Percentiles rank a stretch among this genome's conserved stretches.
Conservation (phyloP, 805 yeast genomes). For the Wickerhamiella azymoides region DNA sequence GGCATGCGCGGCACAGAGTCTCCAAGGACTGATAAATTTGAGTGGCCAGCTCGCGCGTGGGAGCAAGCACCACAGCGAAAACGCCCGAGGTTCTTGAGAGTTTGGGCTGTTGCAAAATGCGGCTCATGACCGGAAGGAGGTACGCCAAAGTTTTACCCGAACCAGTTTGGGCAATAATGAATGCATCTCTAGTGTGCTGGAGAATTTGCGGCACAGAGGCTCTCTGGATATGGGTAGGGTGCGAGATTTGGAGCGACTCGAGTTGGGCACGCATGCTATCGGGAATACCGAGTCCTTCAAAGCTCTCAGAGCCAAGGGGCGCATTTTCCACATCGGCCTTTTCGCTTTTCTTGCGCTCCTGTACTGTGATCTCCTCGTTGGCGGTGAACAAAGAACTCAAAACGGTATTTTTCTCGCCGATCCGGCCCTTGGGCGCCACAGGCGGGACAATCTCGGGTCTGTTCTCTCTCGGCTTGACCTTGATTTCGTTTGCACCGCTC, state of each 20-base stretch:
- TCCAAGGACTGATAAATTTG: constrained; percentile 80
- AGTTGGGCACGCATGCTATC: constrained; percentile 41
- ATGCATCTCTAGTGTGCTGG: constrained; percentile 43
- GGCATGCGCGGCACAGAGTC: constrained; percentile 58
- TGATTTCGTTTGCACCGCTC: background rate
- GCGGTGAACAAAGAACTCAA: constrained; percentile 79
- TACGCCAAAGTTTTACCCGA: constrained; percentile 93
- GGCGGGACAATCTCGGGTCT: background rate
- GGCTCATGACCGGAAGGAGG: constrained; percentile 65
- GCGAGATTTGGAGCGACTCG: constrained; percentile 34
- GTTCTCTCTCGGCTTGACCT: background rate
- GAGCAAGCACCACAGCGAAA: constrained; percentile 78
- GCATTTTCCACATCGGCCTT: constrained; percentile 63
- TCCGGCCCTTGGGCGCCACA: background rate
- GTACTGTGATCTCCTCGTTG: constrained; percentile 36
- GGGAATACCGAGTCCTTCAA: constrained; percentile 57
- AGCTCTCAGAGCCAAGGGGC: constrained; percentile 57
- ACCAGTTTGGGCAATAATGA: constrained; percentile 95
- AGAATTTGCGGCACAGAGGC: constrained; percentile 55
- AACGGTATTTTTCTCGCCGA: constrained; percentile 34
- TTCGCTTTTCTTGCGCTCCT: constrained; percentile 12
- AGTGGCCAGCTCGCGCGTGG: constrained; percentile 87
- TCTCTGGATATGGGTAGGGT: constrained; percentile 81
- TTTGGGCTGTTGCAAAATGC: constrained; percentile 42
- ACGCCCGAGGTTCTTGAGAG: constrained; percentile 58